Evolutionary conservation across 371 early-diverging fungal genomes (phyloP).

Genomic region (Gilbertella persicaria): DNA sequence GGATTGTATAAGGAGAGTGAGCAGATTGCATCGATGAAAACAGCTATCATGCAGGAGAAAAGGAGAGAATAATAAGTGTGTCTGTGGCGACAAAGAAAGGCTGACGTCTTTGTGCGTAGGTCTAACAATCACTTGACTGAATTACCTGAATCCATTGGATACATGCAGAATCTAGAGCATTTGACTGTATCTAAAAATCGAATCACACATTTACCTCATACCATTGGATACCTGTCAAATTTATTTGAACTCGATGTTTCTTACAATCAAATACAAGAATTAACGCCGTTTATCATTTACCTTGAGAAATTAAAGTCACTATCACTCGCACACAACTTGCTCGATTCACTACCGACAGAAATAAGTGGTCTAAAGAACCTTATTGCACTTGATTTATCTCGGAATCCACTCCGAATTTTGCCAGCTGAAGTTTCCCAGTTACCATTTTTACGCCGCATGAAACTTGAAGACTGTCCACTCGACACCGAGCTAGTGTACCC

Average conservation of each 20-base stretch:
- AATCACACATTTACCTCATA: constrained; percentile 58
- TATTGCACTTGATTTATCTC: constrained; percentile 57
- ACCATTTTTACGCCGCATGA: constrained; percentile 53
- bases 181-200: constrained; percentile 50
- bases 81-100: not conserved
- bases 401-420: constrained; percentile 51
- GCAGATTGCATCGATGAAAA: not conserved
- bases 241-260: constrained; percentile 56
- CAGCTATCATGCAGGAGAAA: not conserved
- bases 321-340: constrained; percentile 10
- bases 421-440: constrained; percentile 40
- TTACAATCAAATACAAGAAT: constrained; percentile 43
- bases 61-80: not conserved
- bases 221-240: constrained; percentile 59
- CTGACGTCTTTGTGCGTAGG: constrained; percentile 7
- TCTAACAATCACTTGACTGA: constrained; percentile 28
- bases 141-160: constrained; percentile 27
- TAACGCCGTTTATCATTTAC: constrained; percentile 49
- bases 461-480: constrained; percentile 51
- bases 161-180: constrained; percentile 15
- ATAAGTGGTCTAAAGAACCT: constrained; percentile 66
- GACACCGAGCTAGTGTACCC: constrained; percentile 17
- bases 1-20: constrained; percentile 9
- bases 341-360: constrained; percentile 54
- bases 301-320: constrained; percentile 34